phyloP scores from a whole-genome alignment of 129 eudicot genomes.

The Chrysanthemum seticuspe region DNA sequence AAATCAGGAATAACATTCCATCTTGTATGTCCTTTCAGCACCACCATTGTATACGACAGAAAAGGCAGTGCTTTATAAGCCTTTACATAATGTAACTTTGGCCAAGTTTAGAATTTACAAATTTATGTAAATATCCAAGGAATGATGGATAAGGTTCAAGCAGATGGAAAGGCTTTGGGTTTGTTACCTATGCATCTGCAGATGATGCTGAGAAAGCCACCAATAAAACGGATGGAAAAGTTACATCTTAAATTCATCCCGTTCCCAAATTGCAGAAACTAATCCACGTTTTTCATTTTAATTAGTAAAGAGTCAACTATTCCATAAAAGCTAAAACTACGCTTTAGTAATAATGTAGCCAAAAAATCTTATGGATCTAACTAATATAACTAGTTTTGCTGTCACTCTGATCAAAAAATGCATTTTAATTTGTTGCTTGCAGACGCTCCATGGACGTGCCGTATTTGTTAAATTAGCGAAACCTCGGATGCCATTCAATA shows the following conservation, averaged over 20 bases:
- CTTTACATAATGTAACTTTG: conserved; percentile 54
- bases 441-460: conserved; percentile 69
- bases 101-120: conserved; percentile 48
- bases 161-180: conserved; percentile 88
- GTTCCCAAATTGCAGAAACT: neutral
- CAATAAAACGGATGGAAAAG: conserved; percentile 79
- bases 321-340: neutral
- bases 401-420: neutral
- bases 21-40: conserved; percentile 45
- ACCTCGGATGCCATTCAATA: conserved; percentile 34
- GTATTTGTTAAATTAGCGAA: conserved; percentile 68
- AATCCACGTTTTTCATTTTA: neutral
- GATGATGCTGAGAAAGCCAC: conserved; percentile 83
- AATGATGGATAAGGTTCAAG: conserved; percentile 70
- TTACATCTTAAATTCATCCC: conserved; percentile 9
- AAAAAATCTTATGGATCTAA: neutral
- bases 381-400: neutral
- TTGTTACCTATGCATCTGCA: conserved; percentile 79
- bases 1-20: neutral
- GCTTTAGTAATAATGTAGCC: neutral
- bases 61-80: conserved; percentile 56
- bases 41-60: conserved; percentile 81
- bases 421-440: conserved; percentile 23
- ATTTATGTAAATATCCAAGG: conserved; percentile 39
- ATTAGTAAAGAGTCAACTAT: neutral